Conservation (phyloP, 192 early-diverging fungal genomes). For the Gamsiella multidivaricata region DNA sequence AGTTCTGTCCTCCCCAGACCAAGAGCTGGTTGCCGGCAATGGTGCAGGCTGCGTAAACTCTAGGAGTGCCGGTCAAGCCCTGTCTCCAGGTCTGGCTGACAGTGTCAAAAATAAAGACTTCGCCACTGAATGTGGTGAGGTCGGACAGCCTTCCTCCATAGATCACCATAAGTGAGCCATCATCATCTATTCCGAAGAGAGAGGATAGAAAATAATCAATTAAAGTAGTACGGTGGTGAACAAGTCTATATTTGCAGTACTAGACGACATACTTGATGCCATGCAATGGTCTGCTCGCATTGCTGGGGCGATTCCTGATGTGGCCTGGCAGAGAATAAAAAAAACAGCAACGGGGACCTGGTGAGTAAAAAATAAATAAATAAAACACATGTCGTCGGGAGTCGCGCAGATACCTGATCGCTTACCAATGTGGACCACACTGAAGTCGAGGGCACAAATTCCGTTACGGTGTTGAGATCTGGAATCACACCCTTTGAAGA, state of each 20-base stretch:
- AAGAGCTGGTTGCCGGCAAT: constrained; percentile 29
- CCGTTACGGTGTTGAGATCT: constrained; percentile 18
- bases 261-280: constrained; percentile 18
- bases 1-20: constrained; percentile 28
- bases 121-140: not conserved
- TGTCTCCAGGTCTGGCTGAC: constrained; percentile 9
- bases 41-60: constrained; percentile 31
- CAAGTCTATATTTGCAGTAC: not conserved
- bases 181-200: constrained; percentile 19
- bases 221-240: not conserved
- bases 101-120: constrained; percentile 35
- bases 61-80: constrained; percentile 15
- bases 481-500: not conserved
- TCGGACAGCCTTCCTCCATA: constrained; percentile 20
- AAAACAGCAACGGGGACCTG: not conserved
- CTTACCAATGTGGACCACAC: constrained; percentile 30
- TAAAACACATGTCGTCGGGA: not conserved
- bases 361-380: not conserved
- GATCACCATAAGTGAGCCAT: constrained; percentile 23
- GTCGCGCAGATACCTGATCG: not conserved
- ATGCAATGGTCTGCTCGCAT: constrained; percentile 45
- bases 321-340: constrained; percentile 8
- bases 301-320: constrained; percentile 10
- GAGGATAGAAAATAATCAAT: not conserved
- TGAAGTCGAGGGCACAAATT: constrained; percentile 17